These are phyloP conservation scores for Suillus ampliporus DNA, from an alignment of 768 basidiomycete species.

Conservation along the genomic window DNA sequence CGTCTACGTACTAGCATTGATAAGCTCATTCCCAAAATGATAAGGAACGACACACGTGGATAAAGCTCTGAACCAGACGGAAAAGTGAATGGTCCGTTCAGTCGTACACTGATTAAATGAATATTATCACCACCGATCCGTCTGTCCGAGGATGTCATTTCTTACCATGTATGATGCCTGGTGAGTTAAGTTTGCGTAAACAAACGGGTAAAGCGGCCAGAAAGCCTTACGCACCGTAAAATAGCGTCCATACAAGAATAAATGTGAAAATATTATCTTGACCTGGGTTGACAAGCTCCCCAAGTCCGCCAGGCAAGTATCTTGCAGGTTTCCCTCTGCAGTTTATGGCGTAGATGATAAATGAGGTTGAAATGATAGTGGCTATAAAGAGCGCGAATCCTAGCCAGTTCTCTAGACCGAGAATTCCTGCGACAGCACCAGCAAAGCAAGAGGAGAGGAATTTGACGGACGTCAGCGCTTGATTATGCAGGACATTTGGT, in stretches of 20 bases:
- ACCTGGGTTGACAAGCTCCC: slow-evolving; percentile 80
- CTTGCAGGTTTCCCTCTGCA: slow-evolving; percentile 69
- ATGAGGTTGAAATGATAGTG: slow-evolving; percentile 70
- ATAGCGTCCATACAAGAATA: slow-evolving; percentile 91
- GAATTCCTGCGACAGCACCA: slow-evolving; percentile 86
- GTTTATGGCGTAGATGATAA: slow-evolving; percentile 69
- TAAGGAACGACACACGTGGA: slow-evolving; percentile 4
- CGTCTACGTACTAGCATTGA: slow-evolving; percentile 14
- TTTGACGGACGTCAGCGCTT: slow-evolving; percentile 67
- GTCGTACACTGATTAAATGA: slow-evolving; percentile 45
- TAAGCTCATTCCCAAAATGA: slow-evolving; percentile 11
- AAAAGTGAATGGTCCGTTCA: slow-evolving; percentile 23
- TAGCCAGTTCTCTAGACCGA: slow-evolving; percentile 84
- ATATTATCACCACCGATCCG: slow-evolving; percentile 20
- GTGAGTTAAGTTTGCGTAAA: slow-evolving; percentile 10
- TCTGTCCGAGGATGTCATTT: slow-evolving; percentile 3
- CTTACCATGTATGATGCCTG: slow-evolving; percentile 57
- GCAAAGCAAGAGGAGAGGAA: slow-evolving; percentile 86
- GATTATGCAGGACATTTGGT: slow-evolving; percentile 71
- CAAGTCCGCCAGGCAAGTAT: slow-evolving; percentile 65
- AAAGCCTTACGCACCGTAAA: slow-evolving; percentile 69
- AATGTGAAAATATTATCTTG: slow-evolving; percentile 93
- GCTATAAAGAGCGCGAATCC: slow-evolving; percentile 82
- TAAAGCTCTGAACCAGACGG: slow-evolving; percentile 7
- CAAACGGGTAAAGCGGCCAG: slow-evolving; percentile 11